Percentiles rank a stretch among this genome's conserved stretches.
These are phyloP conservation scores for Gossypium schwendimanii DNA, from an alignment of 441 rosid genomes.

Conservation along the genomic window DNA sequence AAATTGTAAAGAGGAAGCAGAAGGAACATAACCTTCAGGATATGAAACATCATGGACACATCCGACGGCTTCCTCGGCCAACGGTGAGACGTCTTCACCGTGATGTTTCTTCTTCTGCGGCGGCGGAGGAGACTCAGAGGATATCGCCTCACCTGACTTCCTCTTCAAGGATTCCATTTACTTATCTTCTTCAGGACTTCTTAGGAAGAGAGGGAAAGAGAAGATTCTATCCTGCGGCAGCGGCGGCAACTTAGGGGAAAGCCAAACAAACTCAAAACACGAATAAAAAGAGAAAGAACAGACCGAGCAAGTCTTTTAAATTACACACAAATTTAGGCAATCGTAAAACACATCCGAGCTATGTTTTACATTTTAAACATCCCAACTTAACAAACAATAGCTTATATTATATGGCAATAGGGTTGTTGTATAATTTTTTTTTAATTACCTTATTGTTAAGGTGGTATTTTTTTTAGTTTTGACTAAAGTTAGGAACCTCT, in stretches of 20 bases:
- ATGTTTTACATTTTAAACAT: background rate
- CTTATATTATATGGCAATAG: background rate
- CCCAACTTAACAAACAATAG: too few relatives aligned
- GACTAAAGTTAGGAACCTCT: too few relatives aligned
- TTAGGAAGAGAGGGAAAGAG: background rate
- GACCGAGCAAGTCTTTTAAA: background rate
- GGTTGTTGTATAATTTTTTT: background rate
- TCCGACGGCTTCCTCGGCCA: slow-evolving; percentile 36
- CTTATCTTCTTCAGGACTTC: background rate
- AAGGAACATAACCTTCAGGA: slow-evolving; percentile 59
- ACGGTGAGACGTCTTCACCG: slow-evolving; percentile 30
- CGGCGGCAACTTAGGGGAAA: slow-evolving; percentile 8
- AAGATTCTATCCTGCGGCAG: background rate
- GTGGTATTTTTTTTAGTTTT: too few relatives aligned
- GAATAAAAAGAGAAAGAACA: background rate
- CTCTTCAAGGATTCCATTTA: slow-evolving; percentile 61
- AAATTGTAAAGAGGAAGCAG: slow-evolving; percentile 19
- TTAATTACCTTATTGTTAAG: too few relatives aligned
- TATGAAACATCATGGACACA: slow-evolving; percentile 84
- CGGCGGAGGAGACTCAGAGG: slow-evolving; percentile 30
- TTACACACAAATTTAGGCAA: background rate
- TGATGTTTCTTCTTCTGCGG: slow-evolving; percentile 29
- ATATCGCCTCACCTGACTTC: slow-evolving; percentile 35
- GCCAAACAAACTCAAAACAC: background rate
- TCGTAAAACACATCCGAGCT: background rate